phyloP scores from a whole-genome alignment of 768 basidiomycete species.

The Boletus coccyginus region DNA sequence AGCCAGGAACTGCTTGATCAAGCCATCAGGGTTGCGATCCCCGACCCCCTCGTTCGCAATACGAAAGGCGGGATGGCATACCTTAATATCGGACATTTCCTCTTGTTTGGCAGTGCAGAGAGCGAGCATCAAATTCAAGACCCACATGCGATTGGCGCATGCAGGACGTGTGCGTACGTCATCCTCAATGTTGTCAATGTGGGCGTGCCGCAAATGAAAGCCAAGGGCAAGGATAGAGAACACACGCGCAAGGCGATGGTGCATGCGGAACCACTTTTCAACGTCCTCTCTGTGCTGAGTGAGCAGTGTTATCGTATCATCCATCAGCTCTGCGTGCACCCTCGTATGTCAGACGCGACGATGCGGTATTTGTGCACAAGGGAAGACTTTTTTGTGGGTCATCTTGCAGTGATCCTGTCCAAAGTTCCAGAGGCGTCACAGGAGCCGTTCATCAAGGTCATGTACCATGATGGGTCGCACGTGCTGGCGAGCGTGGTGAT shows the following conservation, averaged over 20 bases:
- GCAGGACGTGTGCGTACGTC: slow-evolving; percentile 72
- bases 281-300: slow-evolving; percentile 69
- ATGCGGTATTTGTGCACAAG: slow-evolving; percentile 84
- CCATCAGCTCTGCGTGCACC: slow-evolving; percentile 85
- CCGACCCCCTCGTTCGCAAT: slow-evolving; percentile 79
- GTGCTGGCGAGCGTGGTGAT: slow-evolving; percentile 65
- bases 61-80: slow-evolving; percentile 59
- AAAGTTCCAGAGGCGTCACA: slow-evolving; percentile 49
- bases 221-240: slow-evolving; percentile 36
- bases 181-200: slow-evolving; percentile 73
- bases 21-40: slow-evolving; percentile 69
- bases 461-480: slow-evolving; percentile 70
- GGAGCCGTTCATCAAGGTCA: slow-evolving; percentile 52
- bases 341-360: slow-evolving; percentile 74
- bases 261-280: slow-evolving; percentile 52
- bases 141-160: slow-evolving; percentile 70
- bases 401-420: slow-evolving; percentile 72
- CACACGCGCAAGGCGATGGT: slow-evolving; percentile 26
- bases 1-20: slow-evolving; percentile 52
- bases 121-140: slow-evolving; percentile 70
- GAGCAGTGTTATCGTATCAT: slow-evolving; percentile 83
- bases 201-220: slow-evolving; percentile 62
- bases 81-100: slow-evolving; percentile 85
- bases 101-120: slow-evolving; percentile 70
- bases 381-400: slow-evolving; percentile 86